Evolutionary conservation across 768 basidiomycete genomes (phyloP).

Genomic region (Boletus insuetus): DNA sequence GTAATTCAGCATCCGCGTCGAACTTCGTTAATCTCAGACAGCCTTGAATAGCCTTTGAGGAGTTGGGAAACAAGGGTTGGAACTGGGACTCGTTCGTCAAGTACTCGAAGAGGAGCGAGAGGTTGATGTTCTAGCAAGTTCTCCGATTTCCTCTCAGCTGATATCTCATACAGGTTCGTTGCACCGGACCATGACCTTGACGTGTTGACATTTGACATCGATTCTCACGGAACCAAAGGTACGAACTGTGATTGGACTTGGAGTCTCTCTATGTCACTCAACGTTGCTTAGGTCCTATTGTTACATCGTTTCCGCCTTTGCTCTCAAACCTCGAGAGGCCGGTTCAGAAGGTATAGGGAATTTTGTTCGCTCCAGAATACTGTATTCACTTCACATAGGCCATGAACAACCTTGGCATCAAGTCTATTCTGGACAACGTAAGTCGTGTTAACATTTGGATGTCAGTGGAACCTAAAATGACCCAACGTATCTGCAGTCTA

Average conservation of each 20-base stretch:
- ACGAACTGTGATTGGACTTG: neutral
- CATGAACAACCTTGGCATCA: neutral
- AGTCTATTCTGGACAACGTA: neutral
- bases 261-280: neutral
- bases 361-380: neutral
- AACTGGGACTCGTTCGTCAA: constrained; percentile 4
- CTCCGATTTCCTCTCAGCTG: neutral
- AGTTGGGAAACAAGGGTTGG: neutral
- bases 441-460: neutral
- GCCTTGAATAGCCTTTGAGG: neutral
- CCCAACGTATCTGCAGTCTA: neutral
- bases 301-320: neutral
- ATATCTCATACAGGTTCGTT: neutral
- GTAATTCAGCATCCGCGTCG: neutral
- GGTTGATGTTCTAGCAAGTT: neutral
- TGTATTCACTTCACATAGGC: neutral
- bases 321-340: constrained; percentile 1
- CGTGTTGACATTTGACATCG: neutral
- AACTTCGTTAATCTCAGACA: neutral
- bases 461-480: neutral
- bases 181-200: constrained; percentile 3
- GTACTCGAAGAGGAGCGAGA: constrained; percentile 4
- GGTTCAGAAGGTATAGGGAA: neutral
- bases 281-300: neutral
- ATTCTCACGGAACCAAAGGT: neutral